Conservation (phyloP, 441 rosid genomes). For the Gossypium schwendimanii region DNA sequence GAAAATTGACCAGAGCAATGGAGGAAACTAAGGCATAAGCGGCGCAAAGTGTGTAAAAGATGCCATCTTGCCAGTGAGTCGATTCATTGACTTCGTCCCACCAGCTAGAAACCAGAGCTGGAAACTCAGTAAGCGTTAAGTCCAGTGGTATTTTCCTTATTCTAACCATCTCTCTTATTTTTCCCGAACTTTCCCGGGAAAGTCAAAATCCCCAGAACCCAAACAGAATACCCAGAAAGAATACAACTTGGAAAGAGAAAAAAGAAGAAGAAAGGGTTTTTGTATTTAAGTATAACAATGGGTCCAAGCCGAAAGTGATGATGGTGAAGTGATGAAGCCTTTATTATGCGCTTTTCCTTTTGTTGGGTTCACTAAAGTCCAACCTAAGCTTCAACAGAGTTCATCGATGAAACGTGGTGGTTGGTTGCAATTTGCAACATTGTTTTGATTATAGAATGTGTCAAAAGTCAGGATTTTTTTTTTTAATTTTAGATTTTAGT, state of each 20-base stretch:
- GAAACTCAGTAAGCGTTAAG: constrained; percentile 14
- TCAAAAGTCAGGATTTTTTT: too few relatives aligned
- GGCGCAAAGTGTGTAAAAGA: constrained; percentile 68
- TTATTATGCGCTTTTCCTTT: neutral
- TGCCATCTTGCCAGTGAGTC: constrained; percentile 68
- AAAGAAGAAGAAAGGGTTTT: neutral
- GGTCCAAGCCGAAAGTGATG: constrained; percentile 16
- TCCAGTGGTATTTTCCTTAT: constrained; percentile 21
- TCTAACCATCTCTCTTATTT: constrained; percentile 13
- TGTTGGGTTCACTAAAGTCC: neutral
- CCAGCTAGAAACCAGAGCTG: constrained; percentile 16
- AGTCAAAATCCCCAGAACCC: constrained; percentile 15
- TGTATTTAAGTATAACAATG: constrained; percentile 18
- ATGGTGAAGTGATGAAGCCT: neutral
- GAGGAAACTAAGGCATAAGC: constrained; percentile 63
- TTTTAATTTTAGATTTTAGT: neutral
- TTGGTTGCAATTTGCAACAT: neutral
- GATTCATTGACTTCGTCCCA: constrained; percentile 31
- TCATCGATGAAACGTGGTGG: constrained; percentile 12
- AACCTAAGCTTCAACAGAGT: constrained; percentile 30
- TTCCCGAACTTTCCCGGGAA: constrained; percentile 15
- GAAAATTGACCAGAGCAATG: constrained; percentile 12
- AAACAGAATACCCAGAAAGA: neutral
- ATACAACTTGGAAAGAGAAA: neutral
- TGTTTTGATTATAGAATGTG: neutral